Base-by-base conservation (phyloP, 2,329 filamentous ascomycete species). In the Aspergillus sp. region DNA sequence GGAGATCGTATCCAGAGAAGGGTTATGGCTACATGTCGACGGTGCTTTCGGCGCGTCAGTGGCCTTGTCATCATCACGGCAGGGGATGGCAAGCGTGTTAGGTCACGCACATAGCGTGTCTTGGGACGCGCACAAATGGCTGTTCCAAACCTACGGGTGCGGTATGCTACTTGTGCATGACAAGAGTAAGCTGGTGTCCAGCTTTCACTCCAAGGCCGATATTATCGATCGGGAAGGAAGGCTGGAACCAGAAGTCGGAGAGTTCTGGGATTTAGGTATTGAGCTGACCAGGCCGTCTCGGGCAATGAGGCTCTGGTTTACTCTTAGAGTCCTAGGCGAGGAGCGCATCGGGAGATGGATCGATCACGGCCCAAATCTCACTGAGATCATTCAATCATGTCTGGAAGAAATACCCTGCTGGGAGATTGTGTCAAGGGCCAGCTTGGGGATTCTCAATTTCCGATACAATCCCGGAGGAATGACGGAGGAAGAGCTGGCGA, bases 91-190 rank as follows among this genome's bases (percentile, higher is more conserved):
- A 2, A 30, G 47, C n/a, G 58, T 53, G 13, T 9, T 67, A 0
- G 53, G 44, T 6, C 36, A 35, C 4, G 61, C 52, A 4, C 54
- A 65, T 35, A 65, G 60, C 45, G 48, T 66, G 9, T 51, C 62
- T 2, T 65, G 61, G 62, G 62, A 65, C 49, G 62, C 55, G 1
- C 62, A 63, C 43, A 65, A 65, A 35, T 63, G 61, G 60, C 51
- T 62, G 1, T 63, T 65, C 32, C 60, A 62, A 41, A 62, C 58
- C 10, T 60, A 64, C 45, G 60, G 60, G 2, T 66, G 61, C 47
- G 64, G 63, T 1, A 56, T 64, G 13, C 40, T 61, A 2, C 49
- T 67, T 0, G 49, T 58, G 2, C 54, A 58, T 1, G 38, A 65
- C 13, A 47, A 35, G 4, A 8, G 10, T 2, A 33, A 43, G 6